A percentile compares a stretch with the other conserved stretches of the same genome.
Evolutionary conservation across 2,329 filamentous ascomycete species (phyloP).

Genomic region (Aureobasidium mangrovei): DNA sequence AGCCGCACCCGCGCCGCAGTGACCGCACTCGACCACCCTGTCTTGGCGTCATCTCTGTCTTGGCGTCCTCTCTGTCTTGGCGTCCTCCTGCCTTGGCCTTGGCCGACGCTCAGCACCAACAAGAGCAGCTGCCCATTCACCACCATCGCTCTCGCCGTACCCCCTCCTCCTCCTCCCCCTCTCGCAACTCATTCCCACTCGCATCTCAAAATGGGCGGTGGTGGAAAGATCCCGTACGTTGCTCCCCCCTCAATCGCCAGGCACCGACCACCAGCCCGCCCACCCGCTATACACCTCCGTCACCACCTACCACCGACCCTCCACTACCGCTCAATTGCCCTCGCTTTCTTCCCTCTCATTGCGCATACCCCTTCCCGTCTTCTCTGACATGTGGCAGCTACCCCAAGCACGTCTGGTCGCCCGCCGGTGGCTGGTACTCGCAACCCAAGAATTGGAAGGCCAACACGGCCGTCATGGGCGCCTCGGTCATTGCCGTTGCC

Average conservation of each 20-base stretch:
- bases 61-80: no score
- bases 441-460: slow-evolving; percentile 91
- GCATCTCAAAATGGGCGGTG: slow-evolving; percentile 42
- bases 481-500: slow-evolving; percentile 58
- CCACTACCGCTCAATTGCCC: neutral
- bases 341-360: neutral
- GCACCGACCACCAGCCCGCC: neutral
- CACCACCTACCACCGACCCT: neutral
- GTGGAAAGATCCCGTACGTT: slow-evolving; percentile 64
- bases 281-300: neutral
- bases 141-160: neutral
- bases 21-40: neutral
- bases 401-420: slow-evolving; percentile 99
- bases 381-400: slow-evolving; percentile 48
- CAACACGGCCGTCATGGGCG: slow-evolving; percentile 74
- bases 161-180: slow-evolving; percentile 10
- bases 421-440: slow-evolving; percentile 92
- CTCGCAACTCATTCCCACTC: neutral
- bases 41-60: no score
- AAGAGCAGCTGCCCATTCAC: neutral
- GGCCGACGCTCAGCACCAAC: neutral
- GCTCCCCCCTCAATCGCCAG: neutral
- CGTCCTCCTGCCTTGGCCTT: neutral
- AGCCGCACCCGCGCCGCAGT: no score
- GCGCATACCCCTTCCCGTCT: neutral